These are phyloP conservation scores for Corniculantispora saksenae DNA, from an alignment of 2,329 filamentous ascomycete species.

Conservation along the genomic window DNA sequence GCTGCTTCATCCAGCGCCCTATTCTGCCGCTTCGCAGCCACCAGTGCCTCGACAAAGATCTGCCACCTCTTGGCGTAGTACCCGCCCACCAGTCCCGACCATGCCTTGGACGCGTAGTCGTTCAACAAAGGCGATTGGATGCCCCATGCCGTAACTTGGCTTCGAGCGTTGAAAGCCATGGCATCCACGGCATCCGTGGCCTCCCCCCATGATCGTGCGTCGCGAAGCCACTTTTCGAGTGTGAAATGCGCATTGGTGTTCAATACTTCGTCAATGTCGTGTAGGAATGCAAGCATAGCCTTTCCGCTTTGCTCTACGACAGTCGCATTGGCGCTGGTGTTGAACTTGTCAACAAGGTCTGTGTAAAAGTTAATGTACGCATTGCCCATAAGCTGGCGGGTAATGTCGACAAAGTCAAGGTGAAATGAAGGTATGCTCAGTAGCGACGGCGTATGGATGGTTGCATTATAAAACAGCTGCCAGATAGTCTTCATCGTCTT, in stretches of 20 bases:
- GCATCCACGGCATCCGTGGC: conserved; percentile 19
- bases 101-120: conserved; percentile 52
- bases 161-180: conserved; percentile 43
- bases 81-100: conserved; percentile 45
- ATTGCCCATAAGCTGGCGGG: conserved; percentile 4
- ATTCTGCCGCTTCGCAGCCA: conserved; percentile 6
- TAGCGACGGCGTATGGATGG: background rate
- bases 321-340: background rate
- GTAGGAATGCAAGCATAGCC: background rate
- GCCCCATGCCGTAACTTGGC: conserved; percentile 54
- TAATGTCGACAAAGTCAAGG: conserved; percentile 12
- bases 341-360: background rate
- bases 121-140: conserved; percentile 44
- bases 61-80: conserved; percentile 51
- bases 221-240: conserved; percentile 42
- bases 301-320: background rate
- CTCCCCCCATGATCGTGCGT: conserved; percentile 37
- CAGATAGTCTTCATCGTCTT: background rate
- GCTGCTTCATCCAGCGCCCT: background rate
- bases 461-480: background rate
- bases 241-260: conserved; percentile 36
- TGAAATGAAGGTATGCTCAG: background rate
- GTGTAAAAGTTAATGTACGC: conserved; percentile 1
- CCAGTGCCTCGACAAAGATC: conserved; percentile 45
- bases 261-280: background rate